Base-by-base conservation (phyloP, 179 eudicot species). In the Carnegiea gigantea region DNA sequence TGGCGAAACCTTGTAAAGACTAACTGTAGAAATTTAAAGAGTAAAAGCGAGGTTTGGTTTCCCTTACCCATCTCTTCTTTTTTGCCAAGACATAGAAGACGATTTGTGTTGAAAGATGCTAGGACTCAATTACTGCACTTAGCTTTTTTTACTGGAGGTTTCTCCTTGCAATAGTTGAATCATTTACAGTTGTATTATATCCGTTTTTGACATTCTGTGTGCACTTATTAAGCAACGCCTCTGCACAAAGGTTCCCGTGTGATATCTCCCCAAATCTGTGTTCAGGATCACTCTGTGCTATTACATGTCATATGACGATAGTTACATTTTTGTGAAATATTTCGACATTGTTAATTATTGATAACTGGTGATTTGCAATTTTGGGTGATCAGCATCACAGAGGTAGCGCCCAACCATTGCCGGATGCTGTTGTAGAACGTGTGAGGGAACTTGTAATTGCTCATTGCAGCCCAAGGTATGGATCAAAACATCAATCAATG, bases 1-100 rank as follows among this genome's bases (percentile, higher is more conserved):
- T 81, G 83, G 83, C 74, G 83, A 36, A 81, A 81, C 79, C 83
- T 81, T 65, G 79, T 81, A 11, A 81, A 81, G 75, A 62, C 83
- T 67, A 76, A 81, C 12, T 75, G 83, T 76, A 65, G 51, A 51
- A 76, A 72, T 48, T 76, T 51, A 43, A 67, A 36, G 40, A 13
- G 68, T 74, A 74, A 74, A 65, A 75, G 28, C 49, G n/a, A 81
- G 83, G 83, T 81, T 62, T 67, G 68, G 38, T 48, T 81, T 81
- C 40, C 48, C 49, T n/a, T 67, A 36, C 79, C 71, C 64, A 8
- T 81, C 13, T 20, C 73, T 33, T 46, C 17, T 49, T 75, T 75
- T 57, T 44, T 40, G n/a, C 30, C 51, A 38, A 57, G 36, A 48
- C 9, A 48, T 62, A 9, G 38, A 80, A 14, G 21, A 7, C 1